phyloP scores from a whole-genome alignment of 148 eudicot species.

The Nyssa sinensis region DNA sequence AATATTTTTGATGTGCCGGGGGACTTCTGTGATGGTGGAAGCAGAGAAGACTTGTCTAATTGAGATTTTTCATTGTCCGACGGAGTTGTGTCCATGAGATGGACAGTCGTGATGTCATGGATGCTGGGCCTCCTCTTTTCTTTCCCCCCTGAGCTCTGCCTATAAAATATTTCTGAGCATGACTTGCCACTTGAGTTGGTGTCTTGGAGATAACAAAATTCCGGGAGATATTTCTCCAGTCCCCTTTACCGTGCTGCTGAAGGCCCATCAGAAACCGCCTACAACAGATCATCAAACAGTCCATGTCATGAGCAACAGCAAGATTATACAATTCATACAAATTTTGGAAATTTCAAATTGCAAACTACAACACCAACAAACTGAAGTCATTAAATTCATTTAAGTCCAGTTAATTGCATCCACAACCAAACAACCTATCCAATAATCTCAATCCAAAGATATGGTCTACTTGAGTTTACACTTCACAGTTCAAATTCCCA shows the following conservation, averaged over 20 bases:
- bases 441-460: background rate
- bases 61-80: constrained; percentile 6
- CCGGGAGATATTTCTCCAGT: constrained; percentile 89
- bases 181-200: constrained; percentile 97
- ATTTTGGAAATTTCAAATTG: background rate
- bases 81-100: constrained; percentile 26
- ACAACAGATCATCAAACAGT: background rate
- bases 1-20: constrained; percentile 35
- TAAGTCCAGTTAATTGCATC: too few species aligned
- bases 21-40: constrained; percentile 23
- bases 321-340: background rate
- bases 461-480: too few species aligned
- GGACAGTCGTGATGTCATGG: constrained; percentile 83
- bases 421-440: background rate
- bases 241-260: constrained; percentile 86
- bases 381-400: background rate
- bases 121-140: constrained; percentile 91
- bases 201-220: constrained; percentile 77
- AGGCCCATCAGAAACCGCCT: constrained; percentile 93
- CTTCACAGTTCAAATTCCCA: background rate
- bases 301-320: background rate
- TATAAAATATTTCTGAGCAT: constrained; percentile 91
- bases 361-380: background rate
- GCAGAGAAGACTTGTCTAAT: constrained; percentile 22
- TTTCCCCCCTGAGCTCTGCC: constrained; percentile 71